Conservation (phyloP, 116 monocot species). For the Posidonia oceanica region DNA sequence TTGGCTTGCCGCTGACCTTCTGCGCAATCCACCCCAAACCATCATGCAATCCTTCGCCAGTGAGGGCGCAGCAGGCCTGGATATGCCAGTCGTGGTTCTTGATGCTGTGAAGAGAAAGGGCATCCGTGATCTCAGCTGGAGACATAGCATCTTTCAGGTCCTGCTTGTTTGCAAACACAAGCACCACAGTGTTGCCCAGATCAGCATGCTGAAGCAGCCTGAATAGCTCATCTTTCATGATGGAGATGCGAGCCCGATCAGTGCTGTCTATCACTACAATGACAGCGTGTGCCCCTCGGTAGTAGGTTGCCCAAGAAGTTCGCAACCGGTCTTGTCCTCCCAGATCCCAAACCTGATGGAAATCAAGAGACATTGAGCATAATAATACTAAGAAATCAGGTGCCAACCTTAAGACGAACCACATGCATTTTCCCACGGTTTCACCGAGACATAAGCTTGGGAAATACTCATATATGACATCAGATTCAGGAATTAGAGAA, state of each 20-base stretch:
- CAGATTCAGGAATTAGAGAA: too few relatives aligned
- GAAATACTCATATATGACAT: too few relatives aligned
- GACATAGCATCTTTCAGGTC: conserved; percentile 97
- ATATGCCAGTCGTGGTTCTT: conserved; percentile 99
- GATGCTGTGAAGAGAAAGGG: conserved; percentile 86
- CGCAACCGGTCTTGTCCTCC: conserved; percentile 84
- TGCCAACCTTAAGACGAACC: neutral
- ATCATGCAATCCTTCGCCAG: conserved; percentile 79
- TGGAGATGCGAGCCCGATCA: conserved; percentile 68
- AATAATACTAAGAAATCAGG: neutral
- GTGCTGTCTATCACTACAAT: conserved; percentile 93
- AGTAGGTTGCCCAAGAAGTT: conserved; percentile 86
- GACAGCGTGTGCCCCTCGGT: conserved; percentile 71
- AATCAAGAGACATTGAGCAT: neutral
- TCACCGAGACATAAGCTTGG: too few relatives aligned
- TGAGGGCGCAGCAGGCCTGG: conserved; percentile 73
- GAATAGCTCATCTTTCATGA: conserved; percentile 90
- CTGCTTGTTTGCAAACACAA: conserved; percentile 97
- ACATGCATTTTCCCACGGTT: too few relatives aligned
- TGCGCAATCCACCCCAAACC: conserved; percentile 91
- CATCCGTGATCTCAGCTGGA: conserved; percentile 79
- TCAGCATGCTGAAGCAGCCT: conserved; percentile 75
- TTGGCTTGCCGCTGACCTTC: conserved; percentile 47
- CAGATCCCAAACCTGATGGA: conserved; percentile 67
- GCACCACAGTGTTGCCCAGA: conserved; percentile 55